These are phyloP conservation scores for Protomyces macrosporus DNA, from an alignment of 1,139 yeast species.

Conservation along the genomic window DNA sequence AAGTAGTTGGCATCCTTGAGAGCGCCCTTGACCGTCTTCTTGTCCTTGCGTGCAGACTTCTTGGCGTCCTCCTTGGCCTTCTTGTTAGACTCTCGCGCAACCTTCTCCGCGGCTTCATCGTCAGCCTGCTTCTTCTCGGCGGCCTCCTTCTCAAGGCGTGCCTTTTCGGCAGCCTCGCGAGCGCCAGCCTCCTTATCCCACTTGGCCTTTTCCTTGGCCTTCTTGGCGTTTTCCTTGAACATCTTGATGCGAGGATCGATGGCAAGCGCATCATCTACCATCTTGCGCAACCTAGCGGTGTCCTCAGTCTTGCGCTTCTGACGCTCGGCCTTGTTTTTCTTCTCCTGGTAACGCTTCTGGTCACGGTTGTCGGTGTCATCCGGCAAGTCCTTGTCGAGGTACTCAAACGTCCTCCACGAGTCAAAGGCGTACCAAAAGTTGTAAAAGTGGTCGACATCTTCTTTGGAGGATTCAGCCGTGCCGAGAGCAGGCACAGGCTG, in stretches of 20 bases:
- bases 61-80: constrained; percentile 89
- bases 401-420: constrained; percentile 98
- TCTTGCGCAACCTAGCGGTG: constrained; percentile 78
- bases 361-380: constrained; percentile 98
- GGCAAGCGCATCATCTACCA: constrained; percentile 78
- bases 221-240: constrained; percentile 91
- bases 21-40: constrained; percentile 79
- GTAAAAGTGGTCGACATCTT: constrained; percentile 85
- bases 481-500: constrained; percentile 87
- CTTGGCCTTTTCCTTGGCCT: constrained; percentile 88
- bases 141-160: constrained; percentile 77
- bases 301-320: constrained; percentile 97
- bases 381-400: constrained; percentile 98
- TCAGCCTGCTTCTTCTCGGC: constrained; percentile 76
- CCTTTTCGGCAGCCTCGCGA: constrained; percentile 87
- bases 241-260: constrained; percentile 93
- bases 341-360: constrained; percentile 96
- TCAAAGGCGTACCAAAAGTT: constrained; percentile 91
- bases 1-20: constrained; percentile 83
- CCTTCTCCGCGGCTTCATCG: constrained; percentile 55
- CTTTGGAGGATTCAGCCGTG: constrained; percentile 58
- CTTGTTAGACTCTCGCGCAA: constrained; percentile 72
- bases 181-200: constrained; percentile 99
- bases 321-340: constrained; percentile 94
- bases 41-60: constrained; percentile 95